Evolutionary conservation across 2,329 filamentous ascomycete genomes (phyloP), one percentile per base, ranked within the genome.

Genomic region (Aureobasidium musti): DNA sequence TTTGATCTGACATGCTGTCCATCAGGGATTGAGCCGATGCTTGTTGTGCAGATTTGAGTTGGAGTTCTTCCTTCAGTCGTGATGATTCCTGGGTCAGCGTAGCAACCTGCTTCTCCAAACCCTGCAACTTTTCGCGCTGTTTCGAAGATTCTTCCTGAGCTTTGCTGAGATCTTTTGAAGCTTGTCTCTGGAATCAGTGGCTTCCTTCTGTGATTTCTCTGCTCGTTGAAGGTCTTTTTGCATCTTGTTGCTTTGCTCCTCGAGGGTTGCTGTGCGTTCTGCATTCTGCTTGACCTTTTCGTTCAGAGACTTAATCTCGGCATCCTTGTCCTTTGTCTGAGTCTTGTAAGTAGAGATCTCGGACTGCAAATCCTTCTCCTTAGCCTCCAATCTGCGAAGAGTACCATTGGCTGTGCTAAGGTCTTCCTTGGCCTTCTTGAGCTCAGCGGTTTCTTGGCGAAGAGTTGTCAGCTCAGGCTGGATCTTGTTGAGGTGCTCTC

Each of bases 1-100:
- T 90, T 79, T 98, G 92, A 72, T 97, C 92, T 68, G 93, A 91
- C 91, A 98, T 95, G 75, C 91, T 96, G 72, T 89, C 89, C 76
- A 98, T 87, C 17, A 97, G 80, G 60, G 89, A 90, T 76, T 98
- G 91, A 0, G 92, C 90, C 71, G 89, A 96, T 63, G 86, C 86
- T 73, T 96, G 93, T 77, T 97, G 92, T 45, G 91, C 91, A 2
- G 87, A 85, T 81, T 95, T 96, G 68, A 97, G 84, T 65, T 93
- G 87, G 0, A 91, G 85, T 72, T 98, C 93, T 70, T 97, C 92
- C 49, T 88, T 86, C 23, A 93, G 80, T 21, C 83, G 82, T 6
- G 83, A 83, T 37, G 88, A 85, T 69, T 97, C 91, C 35, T 85
- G 86, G 57, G 83, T 86, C 35, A 96, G 77, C 73, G 87, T 88